These are phyloP conservation scores for Arachis hypogaea DNA, from an alignment of 306 rosid species.

Conservation along the genomic window DNA sequence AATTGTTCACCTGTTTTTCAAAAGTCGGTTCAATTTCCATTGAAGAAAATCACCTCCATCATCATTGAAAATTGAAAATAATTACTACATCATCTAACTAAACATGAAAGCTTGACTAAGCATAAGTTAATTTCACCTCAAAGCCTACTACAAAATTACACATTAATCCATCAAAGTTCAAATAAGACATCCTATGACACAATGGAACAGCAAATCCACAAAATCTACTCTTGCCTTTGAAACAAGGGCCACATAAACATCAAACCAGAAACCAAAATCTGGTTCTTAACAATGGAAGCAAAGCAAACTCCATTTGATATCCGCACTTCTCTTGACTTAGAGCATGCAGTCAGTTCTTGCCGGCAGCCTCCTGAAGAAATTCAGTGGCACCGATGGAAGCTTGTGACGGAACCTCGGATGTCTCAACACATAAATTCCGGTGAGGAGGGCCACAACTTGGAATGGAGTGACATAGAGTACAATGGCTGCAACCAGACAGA, in stretches of 20 bases:
- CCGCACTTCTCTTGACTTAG: slow-evolving; percentile 53
- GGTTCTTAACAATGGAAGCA: slow-evolving; percentile 46
- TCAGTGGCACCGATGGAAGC: slow-evolving; percentile 95
- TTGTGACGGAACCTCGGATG: slow-evolving; percentile 97
- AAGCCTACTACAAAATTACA: slow-evolving; percentile 71
- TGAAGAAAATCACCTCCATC: slow-evolving; percentile 3
- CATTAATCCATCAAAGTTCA: slow-evolving; percentile 44
- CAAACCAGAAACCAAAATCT: slow-evolving; percentile 39
- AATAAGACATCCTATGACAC: slow-evolving; percentile 51
- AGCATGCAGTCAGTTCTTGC: slow-evolving; percentile 99
- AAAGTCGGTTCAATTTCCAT: not conserved
- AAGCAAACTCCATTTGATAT: slow-evolving; percentile 38
- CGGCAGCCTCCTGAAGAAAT: slow-evolving; percentile 95
- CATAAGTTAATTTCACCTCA: slow-evolving; percentile 55
- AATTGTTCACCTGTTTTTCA: slow-evolving; percentile 16
- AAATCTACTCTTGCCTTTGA: slow-evolving; percentile 44
- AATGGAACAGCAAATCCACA: slow-evolving; percentile 48
- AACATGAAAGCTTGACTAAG: slow-evolving; percentile 42
- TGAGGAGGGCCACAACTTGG: slow-evolving; percentile 89
- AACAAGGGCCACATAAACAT: slow-evolving; percentile 44
- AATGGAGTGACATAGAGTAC: slow-evolving; percentile 91
- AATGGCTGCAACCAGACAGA: slow-evolving; percentile 91
- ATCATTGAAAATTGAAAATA: slow-evolving; percentile 23
- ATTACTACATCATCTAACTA: slow-evolving; percentile 33
- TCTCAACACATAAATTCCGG: slow-evolving; percentile 84